A percentile compares a stretch with the other conserved stretches of the same genome.
phyloP scores from a whole-genome alignment of 225 moss, liverwort and hornwort genomes.

The Ulota crispa region DNA sequence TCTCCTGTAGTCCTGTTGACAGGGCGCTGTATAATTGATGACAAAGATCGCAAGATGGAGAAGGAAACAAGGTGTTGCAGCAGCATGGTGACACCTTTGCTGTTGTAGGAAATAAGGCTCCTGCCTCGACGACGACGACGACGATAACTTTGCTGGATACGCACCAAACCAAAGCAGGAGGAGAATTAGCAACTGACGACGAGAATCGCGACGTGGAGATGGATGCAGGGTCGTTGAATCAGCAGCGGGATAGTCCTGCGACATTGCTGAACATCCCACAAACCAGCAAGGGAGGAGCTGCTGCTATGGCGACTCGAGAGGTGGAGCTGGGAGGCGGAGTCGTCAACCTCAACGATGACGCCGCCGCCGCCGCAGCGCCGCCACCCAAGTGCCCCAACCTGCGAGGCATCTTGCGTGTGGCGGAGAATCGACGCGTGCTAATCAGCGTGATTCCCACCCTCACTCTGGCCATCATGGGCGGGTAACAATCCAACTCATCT shows the following conservation, averaged over 20 bases:
- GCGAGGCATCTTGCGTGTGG: constrained; percentile 35
- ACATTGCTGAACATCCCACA: not conserved
- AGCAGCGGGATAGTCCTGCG: not conserved
- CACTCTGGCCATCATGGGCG: constrained; percentile 56
- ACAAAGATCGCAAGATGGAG: not conserved
- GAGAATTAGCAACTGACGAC: not conserved
- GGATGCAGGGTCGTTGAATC: not conserved
- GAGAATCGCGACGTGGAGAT: not conserved
- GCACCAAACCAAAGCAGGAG: not conserved
- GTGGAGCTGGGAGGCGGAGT: not conserved
- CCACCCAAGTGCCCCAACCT: constrained; percentile 36
- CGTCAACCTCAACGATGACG: not conserved
- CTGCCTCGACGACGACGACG: not conserved
- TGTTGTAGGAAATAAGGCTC: not conserved
- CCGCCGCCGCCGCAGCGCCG: not conserved
- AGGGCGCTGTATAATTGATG: too few relatives aligned
- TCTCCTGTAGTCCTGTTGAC: too few relatives aligned
- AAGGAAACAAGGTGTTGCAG: not conserved
- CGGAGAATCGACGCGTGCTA: constrained; percentile 50
- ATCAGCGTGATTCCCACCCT: constrained; percentile 44
- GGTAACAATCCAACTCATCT: constrained; percentile 13
- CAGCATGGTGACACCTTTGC: not conserved
- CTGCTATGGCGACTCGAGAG: not conserved
- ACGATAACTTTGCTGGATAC: not conserved
- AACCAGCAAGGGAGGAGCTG: not conserved